These are phyloP conservation scores for Fusarium illudens DNA, from an alignment of 2,329 filamentous ascomycete species.

Conservation along the genomic window DNA sequence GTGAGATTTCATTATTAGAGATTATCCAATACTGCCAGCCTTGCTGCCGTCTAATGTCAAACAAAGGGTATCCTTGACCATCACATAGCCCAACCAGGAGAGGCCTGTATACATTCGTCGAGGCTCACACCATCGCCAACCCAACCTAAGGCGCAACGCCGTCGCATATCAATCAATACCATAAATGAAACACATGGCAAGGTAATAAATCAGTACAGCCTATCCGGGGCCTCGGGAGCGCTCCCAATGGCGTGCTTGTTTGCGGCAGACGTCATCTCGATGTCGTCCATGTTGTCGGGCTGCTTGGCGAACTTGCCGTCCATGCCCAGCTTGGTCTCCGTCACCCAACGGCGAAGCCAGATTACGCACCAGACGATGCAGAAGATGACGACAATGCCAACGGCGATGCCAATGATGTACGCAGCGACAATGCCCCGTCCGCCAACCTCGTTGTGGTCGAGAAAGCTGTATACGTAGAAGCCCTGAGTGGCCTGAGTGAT, in stretches of 20 bases:
- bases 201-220: constrained; percentile 22
- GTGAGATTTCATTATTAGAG: background rate
- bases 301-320: constrained; percentile 52
- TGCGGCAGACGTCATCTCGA: constrained; percentile 40
- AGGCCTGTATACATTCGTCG: background rate
- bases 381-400: constrained; percentile 63
- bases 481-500: constrained; percentile 73
- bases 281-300: constrained; percentile 30
- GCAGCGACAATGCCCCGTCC: constrained; percentile 62
- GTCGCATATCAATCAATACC: background rate
- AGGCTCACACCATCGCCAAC: background rate
- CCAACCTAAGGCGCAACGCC: constrained; percentile 11
- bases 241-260: constrained; percentile 33
- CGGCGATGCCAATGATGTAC: constrained; percentile 69
- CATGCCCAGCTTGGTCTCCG: constrained; percentile 56
- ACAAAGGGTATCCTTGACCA: constrained; percentile 19
- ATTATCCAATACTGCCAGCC: constrained; percentile 1
- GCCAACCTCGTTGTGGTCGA: constrained; percentile 68
- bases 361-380: constrained; percentile 60
- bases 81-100: constrained; percentile 3
- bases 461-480: constrained; percentile 81
- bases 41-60: background rate
- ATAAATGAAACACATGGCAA: background rate
- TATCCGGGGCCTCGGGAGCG: constrained; percentile 28
- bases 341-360: constrained; percentile 59